Conservation (phyloP, 768 basidiomycete species). For the Calocybe gangraenosa region DNA sequence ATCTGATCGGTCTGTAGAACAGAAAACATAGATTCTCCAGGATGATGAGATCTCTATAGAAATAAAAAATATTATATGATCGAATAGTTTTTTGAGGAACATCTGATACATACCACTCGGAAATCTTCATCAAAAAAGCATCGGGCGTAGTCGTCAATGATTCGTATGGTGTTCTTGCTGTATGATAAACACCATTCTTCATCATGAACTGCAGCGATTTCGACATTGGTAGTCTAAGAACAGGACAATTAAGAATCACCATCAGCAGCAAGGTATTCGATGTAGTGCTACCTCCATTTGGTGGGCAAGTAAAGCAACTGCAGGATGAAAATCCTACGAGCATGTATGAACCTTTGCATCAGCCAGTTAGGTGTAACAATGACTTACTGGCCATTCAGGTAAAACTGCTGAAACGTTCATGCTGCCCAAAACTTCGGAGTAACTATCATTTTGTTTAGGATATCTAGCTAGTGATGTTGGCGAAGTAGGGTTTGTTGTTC, state of each 20-base stretch:
- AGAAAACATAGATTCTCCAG: conserved; percentile 1
- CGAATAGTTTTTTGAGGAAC: not conserved
- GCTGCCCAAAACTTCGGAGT: not conserved
- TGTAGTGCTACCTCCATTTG: conserved; percentile 12
- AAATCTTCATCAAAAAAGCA: conserved; percentile 4
- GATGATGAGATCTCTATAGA: not conserved
- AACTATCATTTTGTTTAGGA: not conserved
- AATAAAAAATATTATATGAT: not conserved
- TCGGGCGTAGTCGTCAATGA: conserved; percentile 11
- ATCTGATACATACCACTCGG: not conserved
- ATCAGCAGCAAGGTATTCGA: too few relatives aligned
- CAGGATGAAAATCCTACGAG: conserved; percentile 13
- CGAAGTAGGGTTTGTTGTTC: not conserved
- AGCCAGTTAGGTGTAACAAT: not conserved
- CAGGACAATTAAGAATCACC: too few relatives aligned
- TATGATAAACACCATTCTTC: conserved; percentile 11
- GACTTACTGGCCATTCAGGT: not conserved
- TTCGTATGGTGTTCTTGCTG: not conserved
- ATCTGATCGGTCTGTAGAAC: not conserved
- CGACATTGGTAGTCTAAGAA: conserved; percentile 10
- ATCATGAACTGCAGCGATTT: conserved; percentile 11
- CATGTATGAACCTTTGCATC: not conserved
- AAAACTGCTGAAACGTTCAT: conserved; percentile 1
- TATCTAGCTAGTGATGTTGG: not conserved
- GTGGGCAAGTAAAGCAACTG: conserved; percentile 8